These are phyloP conservation scores for Phytophthora chlamydospora DNA, from an alignment of 352 stramenopile species.

Conservation along the genomic window DNA sequence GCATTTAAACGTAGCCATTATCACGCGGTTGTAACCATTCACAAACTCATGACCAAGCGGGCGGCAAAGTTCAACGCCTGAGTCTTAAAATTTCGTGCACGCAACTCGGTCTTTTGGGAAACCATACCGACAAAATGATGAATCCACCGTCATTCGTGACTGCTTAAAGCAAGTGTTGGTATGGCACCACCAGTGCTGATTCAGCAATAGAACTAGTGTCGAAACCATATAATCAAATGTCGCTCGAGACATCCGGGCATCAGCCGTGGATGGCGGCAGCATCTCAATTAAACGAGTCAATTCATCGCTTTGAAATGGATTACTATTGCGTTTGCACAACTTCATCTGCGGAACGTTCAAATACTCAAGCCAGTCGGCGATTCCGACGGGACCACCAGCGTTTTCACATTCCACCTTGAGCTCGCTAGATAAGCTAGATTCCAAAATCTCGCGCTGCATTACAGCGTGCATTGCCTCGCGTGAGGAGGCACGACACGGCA, in stretches of 20 bases:
- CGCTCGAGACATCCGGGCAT: background rate
- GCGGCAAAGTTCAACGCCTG: too few relatives aligned
- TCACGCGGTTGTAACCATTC: constrained; percentile 9
- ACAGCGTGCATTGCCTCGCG: background rate
- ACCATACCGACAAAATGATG: background rate
- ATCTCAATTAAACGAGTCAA: background rate
- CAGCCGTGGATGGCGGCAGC: background rate
- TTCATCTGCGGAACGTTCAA: background rate
- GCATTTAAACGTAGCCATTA: constrained; percentile 9
- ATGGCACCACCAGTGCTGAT: constrained; percentile 9
- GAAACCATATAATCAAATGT: constrained; percentile 6
- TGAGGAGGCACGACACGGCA: background rate
- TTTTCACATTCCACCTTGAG: too few relatives aligned
- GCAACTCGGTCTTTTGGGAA: background rate
- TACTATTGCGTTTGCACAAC: background rate
- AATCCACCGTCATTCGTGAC: background rate
- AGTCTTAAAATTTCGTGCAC: too few relatives aligned
- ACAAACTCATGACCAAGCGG: background rate
- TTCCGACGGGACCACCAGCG: background rate
- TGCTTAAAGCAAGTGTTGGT: background rate
- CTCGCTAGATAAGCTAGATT: too few relatives aligned
- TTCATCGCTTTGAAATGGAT: background rate
- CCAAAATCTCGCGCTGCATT: background rate
- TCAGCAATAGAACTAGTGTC: background rate
- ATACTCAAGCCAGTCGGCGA: background rate